These are phyloP conservation scores for Podila verticillata DNA, from an alignment of 192 early-diverging fungal species.

Conservation along the genomic window DNA sequence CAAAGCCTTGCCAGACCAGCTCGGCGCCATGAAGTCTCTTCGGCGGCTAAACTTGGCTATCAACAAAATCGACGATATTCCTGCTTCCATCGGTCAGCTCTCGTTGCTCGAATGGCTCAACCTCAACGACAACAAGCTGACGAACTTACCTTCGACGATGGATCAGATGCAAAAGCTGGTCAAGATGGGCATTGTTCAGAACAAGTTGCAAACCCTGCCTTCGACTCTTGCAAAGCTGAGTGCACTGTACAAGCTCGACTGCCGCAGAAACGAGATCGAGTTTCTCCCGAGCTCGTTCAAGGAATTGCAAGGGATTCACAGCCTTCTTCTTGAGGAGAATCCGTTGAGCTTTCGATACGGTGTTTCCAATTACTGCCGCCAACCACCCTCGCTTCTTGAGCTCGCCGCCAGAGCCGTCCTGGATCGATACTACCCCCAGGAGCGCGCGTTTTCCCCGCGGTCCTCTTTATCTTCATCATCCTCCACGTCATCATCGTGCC, in stretches of 20 bases:
- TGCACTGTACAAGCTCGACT: conserved; percentile 54
- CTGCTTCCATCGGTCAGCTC: conserved; percentile 44
- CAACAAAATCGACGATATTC: conserved; percentile 51
- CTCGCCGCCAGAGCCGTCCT: conserved; percentile 31
- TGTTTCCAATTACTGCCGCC: conserved; percentile 12
- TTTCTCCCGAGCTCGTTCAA: conserved; percentile 51
- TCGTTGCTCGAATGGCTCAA: conserved; percentile 56
- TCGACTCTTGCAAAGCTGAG: conserved; percentile 34
- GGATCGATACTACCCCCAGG: conserved; percentile 29
- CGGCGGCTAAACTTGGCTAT: conserved; percentile 58
- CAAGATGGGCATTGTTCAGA: conserved; percentile 61
- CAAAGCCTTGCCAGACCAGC: conserved; percentile 9
- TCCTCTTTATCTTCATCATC: conserved; percentile 1
- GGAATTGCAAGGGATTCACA: conserved; percentile 46
- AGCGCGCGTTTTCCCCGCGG: background rate
- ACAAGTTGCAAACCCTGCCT: conserved; percentile 47
- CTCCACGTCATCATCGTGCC: background rate
- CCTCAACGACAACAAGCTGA: conserved; percentile 57
- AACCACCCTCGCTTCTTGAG: conserved; percentile 33
- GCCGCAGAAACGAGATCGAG: conserved; percentile 53
- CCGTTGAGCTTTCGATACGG: conserved; percentile 37
- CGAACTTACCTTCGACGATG: conserved; percentile 40
- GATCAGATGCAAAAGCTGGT: conserved; percentile 49
- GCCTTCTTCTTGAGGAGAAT: conserved; percentile 46
- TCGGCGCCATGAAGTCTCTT: conserved; percentile 29